Evolutionary conservation across 306 rosid species (phyloP), one percentile per base, ranked within the genome.

Genomic region (Prunus davidiana): DNA sequence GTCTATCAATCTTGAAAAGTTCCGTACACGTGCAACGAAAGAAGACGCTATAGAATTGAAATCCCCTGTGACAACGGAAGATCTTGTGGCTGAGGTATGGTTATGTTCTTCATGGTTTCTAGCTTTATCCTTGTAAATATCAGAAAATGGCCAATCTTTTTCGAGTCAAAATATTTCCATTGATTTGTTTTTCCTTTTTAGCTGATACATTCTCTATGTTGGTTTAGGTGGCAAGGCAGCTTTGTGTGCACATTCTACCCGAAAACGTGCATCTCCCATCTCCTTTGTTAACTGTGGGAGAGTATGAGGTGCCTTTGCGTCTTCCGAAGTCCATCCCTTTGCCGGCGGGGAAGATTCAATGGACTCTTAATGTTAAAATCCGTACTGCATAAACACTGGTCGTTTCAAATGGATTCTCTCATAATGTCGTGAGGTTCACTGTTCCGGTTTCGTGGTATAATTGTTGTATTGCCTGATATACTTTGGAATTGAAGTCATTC

Each of bases 11-110:
- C 72, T 77, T 24, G 77, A 80, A 41, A 85, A 83, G 67, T 88
- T 88, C 14, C 56, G 82, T 11, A 18, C 86, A 25, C 93, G 89
- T 69, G 88, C 84, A 69, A 82, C 94, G 27, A 87, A 90, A 84
- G 96, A 89, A 18, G 97, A 90, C 14, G 90, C 97, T 74, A 80
- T 94, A 85, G 96, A 92, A 76, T 41, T 94, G 86, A 91, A 80
- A 24, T 73, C 52, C 38, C 79, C 91, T 24, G 88, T 94, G 69
- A 85, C 91, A 18, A 88, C 77, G 80, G 91, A 91, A 20, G 88
- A 81, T 54, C 78, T 94, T 74, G 84, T 94, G 67, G 86, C 88
- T 16, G 97, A 94, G 98, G 98, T 91, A 81, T 79, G 60, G 76
- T 24, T 77, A 76, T 81, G 64, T 74, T 68, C 55, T 38, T 12